phyloP scores from a whole-genome alignment of 805 yeast species.

The Saccharomycopsis microspora region DNA sequence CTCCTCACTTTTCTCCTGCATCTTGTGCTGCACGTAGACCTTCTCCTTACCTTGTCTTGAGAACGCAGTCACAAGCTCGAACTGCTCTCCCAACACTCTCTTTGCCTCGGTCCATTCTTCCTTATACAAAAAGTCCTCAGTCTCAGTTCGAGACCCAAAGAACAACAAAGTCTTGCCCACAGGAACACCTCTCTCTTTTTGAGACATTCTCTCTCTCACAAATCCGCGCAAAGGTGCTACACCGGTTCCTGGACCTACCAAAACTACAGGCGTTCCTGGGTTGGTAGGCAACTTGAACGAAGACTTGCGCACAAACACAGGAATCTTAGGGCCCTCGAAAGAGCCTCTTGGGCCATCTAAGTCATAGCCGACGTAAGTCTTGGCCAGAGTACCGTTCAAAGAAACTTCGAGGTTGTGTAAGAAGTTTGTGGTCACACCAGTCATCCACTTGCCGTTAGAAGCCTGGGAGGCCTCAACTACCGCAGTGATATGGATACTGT shows the following conservation, averaged over 20 bases:
- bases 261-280: constrained; percentile 71
- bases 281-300: constrained; percentile 88
- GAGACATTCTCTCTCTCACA: constrained; percentile 69
- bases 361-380: constrained; percentile 38
- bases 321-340: constrained; percentile 41
- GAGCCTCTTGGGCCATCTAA: constrained; percentile 76
- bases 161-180: constrained; percentile 71
- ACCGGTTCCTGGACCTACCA: constrained; percentile 98
- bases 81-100: constrained; percentile 39
- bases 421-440: constrained; percentile 87
- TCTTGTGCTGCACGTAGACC: constrained; percentile 78
- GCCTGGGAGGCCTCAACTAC: constrained; percentile 63
- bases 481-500: constrained; percentile 74
- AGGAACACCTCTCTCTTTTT: constrained; percentile 29
- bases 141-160: constrained; percentile 76
- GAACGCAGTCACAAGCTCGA: constrained; percentile 74
- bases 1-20: constrained; percentile 38
- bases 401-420: constrained; percentile 57
- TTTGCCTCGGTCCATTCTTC: constrained; percentile 83
- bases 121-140: constrained; percentile 73
- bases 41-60: constrained; percentile 57
- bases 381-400: constrained; percentile 33
- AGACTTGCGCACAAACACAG: constrained; percentile 90
- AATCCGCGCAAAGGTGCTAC: constrained; percentile 98
- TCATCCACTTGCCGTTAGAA: constrained; percentile 20